These are phyloP conservation scores for Scalesia atractyloides DNA, from an alignment of 129 eudicot species.

Conservation along the genomic window DNA sequence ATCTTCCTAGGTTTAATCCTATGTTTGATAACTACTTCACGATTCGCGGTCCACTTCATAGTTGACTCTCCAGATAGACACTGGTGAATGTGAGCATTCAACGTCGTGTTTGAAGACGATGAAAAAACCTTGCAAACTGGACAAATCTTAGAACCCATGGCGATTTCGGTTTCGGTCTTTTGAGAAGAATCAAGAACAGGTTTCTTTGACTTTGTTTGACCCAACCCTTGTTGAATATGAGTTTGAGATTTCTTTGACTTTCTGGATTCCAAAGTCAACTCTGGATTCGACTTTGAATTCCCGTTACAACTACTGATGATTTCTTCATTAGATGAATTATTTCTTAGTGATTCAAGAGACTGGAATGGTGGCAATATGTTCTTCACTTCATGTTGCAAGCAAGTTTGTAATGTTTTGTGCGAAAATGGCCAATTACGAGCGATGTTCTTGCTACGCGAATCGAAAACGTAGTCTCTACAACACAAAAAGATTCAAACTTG, in stretches of 20 bases:
- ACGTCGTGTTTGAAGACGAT: conserved; percentile 75
- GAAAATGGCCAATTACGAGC: conserved; percentile 77
- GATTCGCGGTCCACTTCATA: conserved; percentile 38
- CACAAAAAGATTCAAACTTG: conserved; percentile 24
- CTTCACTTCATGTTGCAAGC: conserved; percentile 57
- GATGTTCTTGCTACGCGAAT: conserved; percentile 57
- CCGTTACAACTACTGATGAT: conserved; percentile 30
- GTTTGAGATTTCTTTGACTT: conserved; percentile 12
- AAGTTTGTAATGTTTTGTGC: conserved; percentile 54
- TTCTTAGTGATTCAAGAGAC: conserved; percentile 46
- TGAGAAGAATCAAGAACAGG: conserved; percentile 27
- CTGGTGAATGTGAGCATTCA: conserved; percentile 86
- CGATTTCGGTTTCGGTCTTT: conserved; percentile 39
- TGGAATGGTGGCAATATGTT: conserved; percentile 77
- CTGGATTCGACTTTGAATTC: conserved; percentile 18
- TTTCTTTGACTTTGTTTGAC: conserved; percentile 27
- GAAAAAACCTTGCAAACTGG: conserved; percentile 83
- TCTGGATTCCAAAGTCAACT: conserved; percentile 22
- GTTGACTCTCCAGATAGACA: conserved; percentile 66
- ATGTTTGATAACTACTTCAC: conserved; percentile 40
- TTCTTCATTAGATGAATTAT: conserved; percentile 31
- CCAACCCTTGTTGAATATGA: conserved; percentile 31
- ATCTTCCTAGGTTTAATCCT: conserved; percentile 63
- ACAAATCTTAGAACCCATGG: conserved; percentile 69
- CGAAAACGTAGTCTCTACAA: conserved; percentile 63